These are phyloP conservation scores for Aureobasidium vineae DNA, from an alignment of 2,329 filamentous ascomycete species.

Conservation along the genomic window DNA sequence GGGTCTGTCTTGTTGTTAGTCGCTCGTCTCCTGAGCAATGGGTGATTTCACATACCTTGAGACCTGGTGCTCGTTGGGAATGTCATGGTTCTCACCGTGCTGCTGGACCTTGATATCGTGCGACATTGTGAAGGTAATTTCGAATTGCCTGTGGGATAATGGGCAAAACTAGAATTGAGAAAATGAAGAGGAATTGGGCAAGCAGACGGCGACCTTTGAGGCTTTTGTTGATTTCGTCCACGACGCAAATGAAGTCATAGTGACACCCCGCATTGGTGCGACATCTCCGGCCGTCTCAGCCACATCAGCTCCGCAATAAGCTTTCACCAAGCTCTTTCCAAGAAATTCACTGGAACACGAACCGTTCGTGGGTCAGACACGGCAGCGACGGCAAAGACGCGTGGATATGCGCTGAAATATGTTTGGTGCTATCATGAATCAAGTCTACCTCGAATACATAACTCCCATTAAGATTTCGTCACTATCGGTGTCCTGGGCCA, in stretches of 20 bases:
- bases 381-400: slow-evolving; percentile 6
- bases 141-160: background rate
- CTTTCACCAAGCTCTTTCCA: slow-evolving; percentile 22
- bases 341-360: slow-evolving; percentile 7
- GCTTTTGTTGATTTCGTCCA: slow-evolving; percentile 8
- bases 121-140: background rate
- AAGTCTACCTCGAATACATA: background rate
- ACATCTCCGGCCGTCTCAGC: background rate
- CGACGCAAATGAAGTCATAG: slow-evolving; percentile 11
- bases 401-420: background rate
- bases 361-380: background rate
- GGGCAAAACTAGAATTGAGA: slow-evolving; percentile 2
- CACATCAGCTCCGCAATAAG: background rate
- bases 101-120: slow-evolving; percentile 20
- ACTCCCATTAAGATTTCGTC: no score
- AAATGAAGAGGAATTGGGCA: background rate
- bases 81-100: slow-evolving; percentile 37
- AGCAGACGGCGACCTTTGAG: slow-evolving; percentile 1
- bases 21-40: background rate
- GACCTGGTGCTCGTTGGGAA: slow-evolving; percentile 51
- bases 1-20: slow-evolving; percentile 39
- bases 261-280: background rate
- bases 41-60: slow-evolving; percentile 44
- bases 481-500: background rate
- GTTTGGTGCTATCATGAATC: background rate